Evolutionary conservation across 768 basidiomycete species (phyloP), one percentile per base, ranked within the genome.

Genomic region (Phylloporus arenicola): DNA sequence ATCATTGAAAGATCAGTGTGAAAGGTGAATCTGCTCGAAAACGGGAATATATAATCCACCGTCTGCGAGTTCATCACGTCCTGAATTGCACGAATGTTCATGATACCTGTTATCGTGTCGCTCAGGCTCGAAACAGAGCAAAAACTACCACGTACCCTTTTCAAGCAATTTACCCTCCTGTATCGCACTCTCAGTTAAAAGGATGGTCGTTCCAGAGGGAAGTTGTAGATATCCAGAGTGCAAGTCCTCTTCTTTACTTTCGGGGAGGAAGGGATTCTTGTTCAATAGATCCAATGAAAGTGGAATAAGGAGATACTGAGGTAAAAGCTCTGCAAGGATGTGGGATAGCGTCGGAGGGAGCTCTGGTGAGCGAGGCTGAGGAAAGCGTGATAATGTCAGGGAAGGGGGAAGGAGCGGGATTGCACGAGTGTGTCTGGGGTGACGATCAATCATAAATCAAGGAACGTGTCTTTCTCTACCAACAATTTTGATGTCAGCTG

Each of bases 141-240:
- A 25, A 43, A 44, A 16, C 10, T 19, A 19, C 24, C 16, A 39
- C 58, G 43, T 41, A 71, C 75, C 68, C 62, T 68, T 75, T 51
- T 85, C 82, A 14, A 72, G 63, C 11, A 91, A 70, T 41, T 69
- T 75, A 12, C 90, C 89, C 63, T 91, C 90, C 29, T 73, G 73
- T 35, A 92, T 69, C 4, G 76, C 80, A 49, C 72, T 72, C 61
- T 92, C 90, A 0, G 83, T 81, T 33, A 92, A 61, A 13, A 90
- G 62, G 25, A 85, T 68, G 3, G 77, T 61, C 6, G 79, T 77
- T 3, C 84, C 83, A 12, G 68, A 67, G 2, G 89, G 82, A 13
- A 89, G 75, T 60, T 92, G 89, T 24, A 92, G 71, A 55, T 76
- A 76, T 3, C 90, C 89, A 2, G 85, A 80, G 53, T 84, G 81